Evolutionary conservation across 2,329 filamentous ascomycete species (phyloP), one percentile per base, ranked within the genome.

Genomic region (Aspergillus tamarii): DNA sequence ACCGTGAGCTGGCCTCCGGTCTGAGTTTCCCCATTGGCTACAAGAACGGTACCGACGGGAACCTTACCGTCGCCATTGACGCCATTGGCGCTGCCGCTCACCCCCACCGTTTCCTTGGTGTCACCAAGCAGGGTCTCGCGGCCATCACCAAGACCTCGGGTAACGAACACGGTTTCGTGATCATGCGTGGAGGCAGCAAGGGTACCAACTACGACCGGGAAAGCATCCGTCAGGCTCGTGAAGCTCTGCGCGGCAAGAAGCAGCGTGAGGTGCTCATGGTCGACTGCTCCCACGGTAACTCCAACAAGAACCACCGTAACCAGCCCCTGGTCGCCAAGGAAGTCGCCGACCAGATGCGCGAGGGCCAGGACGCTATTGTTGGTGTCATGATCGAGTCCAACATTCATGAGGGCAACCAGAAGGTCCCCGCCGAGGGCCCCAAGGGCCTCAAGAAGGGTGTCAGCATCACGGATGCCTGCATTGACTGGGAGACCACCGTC

Each of bases 381-480:
- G 95, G 94, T 77, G 93, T 98, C 76, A 99, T 99, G 94, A 96
- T 99, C 72, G 94, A 99, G 84, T 97, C 93, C 75, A 94, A 98
- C 82, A 94, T 98, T 84, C 89, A 94, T 79, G 95, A 97, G 82
- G 89, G 88, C 73, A 92, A 89, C 84, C 91, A 93, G 76, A 97
- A 97, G 84, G 92, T 96, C 1, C 93, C 93, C 0, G 79, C 89
- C 1, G 92, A 96, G 79, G 94, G 94, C 10, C 91, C 91, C 9
- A 78, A 88, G 1, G 91, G 81, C 9, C 85, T 97, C 58, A 92
- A 93, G 84, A 93, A 92, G 81, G 94, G 94, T 70, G 91, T 97
- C 74, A 94, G 91, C 79, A 97, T 97, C 81, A 97, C 94, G 1
- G 94, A 97, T 78, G 94, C 94, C 61, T 99, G 94, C 83, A 97